A percentile compares a stretch with the other conserved stretches of the same genome.
Evolutionary conservation across 306 rosid species (phyloP).

Genomic region (Lablab purpureus): DNA sequence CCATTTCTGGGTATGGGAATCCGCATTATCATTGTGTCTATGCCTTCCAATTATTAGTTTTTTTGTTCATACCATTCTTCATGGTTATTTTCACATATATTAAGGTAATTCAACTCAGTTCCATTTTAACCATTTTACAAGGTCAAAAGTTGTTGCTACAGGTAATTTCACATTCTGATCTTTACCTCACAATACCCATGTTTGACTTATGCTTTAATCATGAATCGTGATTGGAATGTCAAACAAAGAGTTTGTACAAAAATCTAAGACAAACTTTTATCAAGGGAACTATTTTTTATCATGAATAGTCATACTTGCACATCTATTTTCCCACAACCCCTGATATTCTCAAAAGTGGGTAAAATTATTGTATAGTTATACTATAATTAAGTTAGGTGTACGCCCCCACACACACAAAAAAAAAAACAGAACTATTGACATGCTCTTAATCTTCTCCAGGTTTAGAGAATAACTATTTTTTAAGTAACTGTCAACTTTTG

Average conservation of each 20-base stretch:
- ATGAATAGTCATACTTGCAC: background rate
- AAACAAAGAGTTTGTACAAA: no score
- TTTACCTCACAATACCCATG: no score
- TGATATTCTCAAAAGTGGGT: background rate
- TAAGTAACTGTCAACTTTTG: background rate
- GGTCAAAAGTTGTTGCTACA: no score
- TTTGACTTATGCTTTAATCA: no score
- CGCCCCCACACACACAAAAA: background rate
- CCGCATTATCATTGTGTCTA: background rate
- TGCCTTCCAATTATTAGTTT: conserved; percentile 2
- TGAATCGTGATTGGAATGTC: no score
- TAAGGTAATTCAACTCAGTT: background rate
- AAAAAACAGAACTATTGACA: background rate
- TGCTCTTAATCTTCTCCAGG: background rate
- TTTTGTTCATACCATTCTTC: background rate
- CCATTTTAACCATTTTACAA: background rate
- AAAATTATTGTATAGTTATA: background rate
- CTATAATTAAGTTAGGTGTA: background rate
- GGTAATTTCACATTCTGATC: no score
- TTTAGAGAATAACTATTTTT: background rate
- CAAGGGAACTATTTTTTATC: background rate
- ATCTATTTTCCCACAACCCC: background rate
- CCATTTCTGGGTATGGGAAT: conserved; percentile 39
- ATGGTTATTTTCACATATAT: background rate
- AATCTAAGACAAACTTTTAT: no score